Conservation (phyloP, 2,329 filamentous ascomycete species). For the Aspergillus candidus region DNA sequence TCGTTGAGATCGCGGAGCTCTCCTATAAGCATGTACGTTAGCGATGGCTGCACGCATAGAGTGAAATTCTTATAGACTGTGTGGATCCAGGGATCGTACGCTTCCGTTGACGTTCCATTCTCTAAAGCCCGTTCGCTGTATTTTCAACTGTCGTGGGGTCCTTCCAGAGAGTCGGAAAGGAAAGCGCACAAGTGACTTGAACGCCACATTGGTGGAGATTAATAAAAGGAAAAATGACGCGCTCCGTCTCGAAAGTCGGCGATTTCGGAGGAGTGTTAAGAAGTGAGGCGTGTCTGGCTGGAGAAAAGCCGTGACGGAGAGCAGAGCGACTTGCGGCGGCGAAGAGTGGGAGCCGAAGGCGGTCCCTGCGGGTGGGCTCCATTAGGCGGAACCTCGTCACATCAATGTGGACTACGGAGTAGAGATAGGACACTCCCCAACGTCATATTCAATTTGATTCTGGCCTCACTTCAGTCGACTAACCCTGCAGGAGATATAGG, state of each 20-base stretch:
- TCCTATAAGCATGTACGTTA: constrained; percentile 47
- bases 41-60: background rate
- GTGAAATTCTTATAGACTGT: background rate
- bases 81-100: constrained; percentile 28
- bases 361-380: constrained; percentile 1
- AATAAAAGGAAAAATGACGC: constrained; percentile 5
- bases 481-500: too few species aligned
- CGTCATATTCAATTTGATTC: too few species aligned
- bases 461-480: too few species aligned
- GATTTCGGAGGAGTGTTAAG: constrained; percentile 5
- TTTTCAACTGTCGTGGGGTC: constrained; percentile 30
- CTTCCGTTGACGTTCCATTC: constrained; percentile 48
- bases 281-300: background rate
- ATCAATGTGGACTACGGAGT: too few species aligned
- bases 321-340: constrained; percentile 8
- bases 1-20: constrained; percentile 85
- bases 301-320: constrained; percentile 8
- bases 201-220: constrained; percentile 33
- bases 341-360: constrained; percentile 12
- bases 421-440: too few species aligned
- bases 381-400: too few species aligned
- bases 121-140: constrained; percentile 16
- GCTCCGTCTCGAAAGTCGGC: constrained; percentile 9
- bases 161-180: constrained; percentile 32
- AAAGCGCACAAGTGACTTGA: constrained; percentile 30